Base-by-base conservation (phyloP, 2,329 filamentous ascomycete species). In the Fusarium keratoplasticum region DNA sequence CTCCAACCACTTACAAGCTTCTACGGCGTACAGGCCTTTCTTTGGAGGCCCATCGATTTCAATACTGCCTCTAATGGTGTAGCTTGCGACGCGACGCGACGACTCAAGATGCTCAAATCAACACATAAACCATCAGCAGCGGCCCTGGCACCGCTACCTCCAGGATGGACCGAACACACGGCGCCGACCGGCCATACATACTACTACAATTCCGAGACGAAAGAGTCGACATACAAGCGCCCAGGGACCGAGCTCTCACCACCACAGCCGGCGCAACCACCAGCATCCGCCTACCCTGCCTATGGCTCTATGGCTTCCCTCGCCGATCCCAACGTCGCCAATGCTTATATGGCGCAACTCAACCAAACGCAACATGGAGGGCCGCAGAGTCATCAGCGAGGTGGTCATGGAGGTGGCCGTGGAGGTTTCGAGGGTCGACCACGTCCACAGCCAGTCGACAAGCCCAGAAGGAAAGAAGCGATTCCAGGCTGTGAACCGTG, bases 111-210 rank as follows among this genome's bases (percentile, higher is more conserved):
- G 93, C 86, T 96, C 58, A 95, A 91, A 80, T 94, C 93, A 22
- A 95, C 94, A n/a, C 91, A 95, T 82, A 90, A 89, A 69, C 87
- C 90, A 25, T 87, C 89, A 11, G 77, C 84, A 55, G 80, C 82
- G 64, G 69, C 84, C 9, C 80, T 84, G 40, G 86, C 89, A 54
- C 90, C 93, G 38, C 86, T 98, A 1, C 92, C 92, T 31, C 87
- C 92, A 50, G 95, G 94, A 72, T 98, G 95, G 95, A 94, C 93
- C n/a, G 94, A 97, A 82, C 95, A 98, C 84, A 95, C 92, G 83
- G 95, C 95, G 61, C 95, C 95, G 7, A 92, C 93, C 60, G 95
- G 95, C 6, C 95, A 98, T 82, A 88, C 88, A 31, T 98, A 98
- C 85, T 98, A 95, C 83, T 96, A 97, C 85, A 93, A 98, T 84